Base-by-base conservation (phyloP, 148 eudicot species). In the Tetragonia tetragonoides region DNA sequence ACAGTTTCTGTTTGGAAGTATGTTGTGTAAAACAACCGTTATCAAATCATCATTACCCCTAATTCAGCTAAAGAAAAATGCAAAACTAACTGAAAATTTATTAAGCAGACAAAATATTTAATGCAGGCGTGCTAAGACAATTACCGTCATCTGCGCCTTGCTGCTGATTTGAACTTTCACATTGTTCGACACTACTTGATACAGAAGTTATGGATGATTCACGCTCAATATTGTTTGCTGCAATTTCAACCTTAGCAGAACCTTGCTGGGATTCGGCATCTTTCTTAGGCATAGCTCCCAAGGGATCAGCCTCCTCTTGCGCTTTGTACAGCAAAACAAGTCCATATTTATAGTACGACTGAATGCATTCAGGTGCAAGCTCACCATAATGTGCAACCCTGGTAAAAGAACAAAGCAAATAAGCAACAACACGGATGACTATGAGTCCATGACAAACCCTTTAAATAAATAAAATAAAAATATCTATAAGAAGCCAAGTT, bases 291-390 rank as follows among this genome's bases (percentile, higher is more conserved):
- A 93, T 80, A 39, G 84, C 42, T 51, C 82, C 97, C 64, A 96
- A 70, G 28, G 98, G 93, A 82, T 96, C 99, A 83, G 98, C 82
- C 84, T 93, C 99, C 59, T 95, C 99, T 81, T 95, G 97, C 68
- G 97, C 94, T 90, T 95, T 95, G 86, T 87, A 81, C 80, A 95
- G 81, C 75, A 95, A 88, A n/a, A 90, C 97, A 85, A 88, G 83
- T 7, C 99, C 99, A 74, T 87, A 95, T 81, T 89, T 90, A 77
- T 91, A 95, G 70, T 91, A 95, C 28, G 91, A 78, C 49, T 83
- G 81, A 42, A 93, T 87, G 81, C 97, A 95, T 85, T 93, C 95
- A 51, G 91, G 94, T 38, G 94, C 88, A 84, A 95, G 97, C 79
- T 95, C 97, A 23, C 97, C 99, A 82, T 79, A 85, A 78, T 84